These are phyloP conservation scores for Sutorius australiensis DNA, from an alignment of 768 basidiomycete genomes.

Conservation along the genomic window DNA sequence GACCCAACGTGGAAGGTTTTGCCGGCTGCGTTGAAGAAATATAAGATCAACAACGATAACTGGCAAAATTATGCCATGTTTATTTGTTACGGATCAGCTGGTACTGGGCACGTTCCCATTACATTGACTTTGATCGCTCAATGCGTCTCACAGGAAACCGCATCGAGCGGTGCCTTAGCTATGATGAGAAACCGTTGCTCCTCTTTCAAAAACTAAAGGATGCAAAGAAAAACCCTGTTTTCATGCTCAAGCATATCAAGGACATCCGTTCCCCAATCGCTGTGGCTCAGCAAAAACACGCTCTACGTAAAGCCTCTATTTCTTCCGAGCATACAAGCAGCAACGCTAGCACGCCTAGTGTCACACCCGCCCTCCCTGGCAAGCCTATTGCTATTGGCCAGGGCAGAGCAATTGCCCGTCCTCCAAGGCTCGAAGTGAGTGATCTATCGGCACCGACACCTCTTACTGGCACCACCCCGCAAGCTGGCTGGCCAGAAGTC, in stretches of 20 bases:
- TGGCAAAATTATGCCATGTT: conserved; percentile 99
- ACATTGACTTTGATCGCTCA: neutral
- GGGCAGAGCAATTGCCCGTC: conserved; percentile 44
- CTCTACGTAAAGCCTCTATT: conserved; percentile 71
- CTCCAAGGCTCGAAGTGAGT: conserved; percentile 68
- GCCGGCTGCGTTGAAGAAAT: conserved; percentile 97
- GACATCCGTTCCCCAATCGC: conserved; percentile 97
- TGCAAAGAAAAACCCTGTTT: conserved; percentile 95
- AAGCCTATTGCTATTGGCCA: conserved; percentile 29
- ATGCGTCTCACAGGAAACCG: conserved; percentile 49
- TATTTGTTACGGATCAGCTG: conserved; percentile 93
- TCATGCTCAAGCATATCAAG: conserved; percentile 93
- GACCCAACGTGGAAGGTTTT: conserved; percentile 99
- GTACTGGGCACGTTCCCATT: conserved; percentile 36
- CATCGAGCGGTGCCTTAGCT: conserved; percentile 91
- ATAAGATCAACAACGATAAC: conserved; percentile 96
- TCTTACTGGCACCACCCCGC: conserved; percentile 58
- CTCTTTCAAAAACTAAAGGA: conserved; percentile 98
- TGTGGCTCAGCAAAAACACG: conserved; percentile 95
- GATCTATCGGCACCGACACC: conserved; percentile 52
- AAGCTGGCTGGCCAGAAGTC: conserved; percentile 74
- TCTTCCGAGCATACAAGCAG: conserved; percentile 25
- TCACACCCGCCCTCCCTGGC: conserved; percentile 17
- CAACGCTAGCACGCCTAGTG: conserved; percentile 15
- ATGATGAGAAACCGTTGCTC: conserved; percentile 95